phyloP scores from a whole-genome alignment of 345 rosid genomes.

The Acer yangbiense region DNA sequence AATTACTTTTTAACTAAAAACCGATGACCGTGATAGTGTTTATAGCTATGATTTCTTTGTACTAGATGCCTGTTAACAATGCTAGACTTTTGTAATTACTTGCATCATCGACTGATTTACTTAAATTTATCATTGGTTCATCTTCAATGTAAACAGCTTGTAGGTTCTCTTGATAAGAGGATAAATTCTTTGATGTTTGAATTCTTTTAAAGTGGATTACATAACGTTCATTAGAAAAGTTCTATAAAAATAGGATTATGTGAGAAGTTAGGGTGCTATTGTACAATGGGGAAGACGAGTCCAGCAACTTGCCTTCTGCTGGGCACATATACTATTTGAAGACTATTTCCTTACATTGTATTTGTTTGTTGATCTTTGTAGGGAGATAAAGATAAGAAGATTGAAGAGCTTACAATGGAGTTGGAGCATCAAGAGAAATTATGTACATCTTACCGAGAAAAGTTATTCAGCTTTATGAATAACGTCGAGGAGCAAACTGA shows the following conservation, averaged over 20 bases:
- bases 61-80: neutral
- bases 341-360: neutral
- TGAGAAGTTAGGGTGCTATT: neutral
- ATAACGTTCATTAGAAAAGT: neutral
- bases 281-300: neutral
- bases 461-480: slow-evolving; percentile 53
- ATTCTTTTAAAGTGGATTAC: neutral
- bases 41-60: neutral
- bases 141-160: neutral
- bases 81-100: neutral
- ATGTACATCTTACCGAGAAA: slow-evolving; percentile 52
- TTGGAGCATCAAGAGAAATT: slow-evolving; percentile 57
- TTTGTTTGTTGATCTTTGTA: slow-evolving; percentile 28
- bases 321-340: neutral
- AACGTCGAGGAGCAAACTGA: slow-evolving; percentile 61
- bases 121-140: neutral
- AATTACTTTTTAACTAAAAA: neutral
- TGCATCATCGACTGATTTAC: neutral
- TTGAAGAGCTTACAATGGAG: slow-evolving; percentile 59
- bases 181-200: neutral
- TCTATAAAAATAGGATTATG: neutral
- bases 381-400: slow-evolving; percentile 75
- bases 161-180: neutral
- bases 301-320: neutral
- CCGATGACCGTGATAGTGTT: neutral